Conservation (phyloP, 163 green algal genomes). For the Chlorella variabilis region DNA sequence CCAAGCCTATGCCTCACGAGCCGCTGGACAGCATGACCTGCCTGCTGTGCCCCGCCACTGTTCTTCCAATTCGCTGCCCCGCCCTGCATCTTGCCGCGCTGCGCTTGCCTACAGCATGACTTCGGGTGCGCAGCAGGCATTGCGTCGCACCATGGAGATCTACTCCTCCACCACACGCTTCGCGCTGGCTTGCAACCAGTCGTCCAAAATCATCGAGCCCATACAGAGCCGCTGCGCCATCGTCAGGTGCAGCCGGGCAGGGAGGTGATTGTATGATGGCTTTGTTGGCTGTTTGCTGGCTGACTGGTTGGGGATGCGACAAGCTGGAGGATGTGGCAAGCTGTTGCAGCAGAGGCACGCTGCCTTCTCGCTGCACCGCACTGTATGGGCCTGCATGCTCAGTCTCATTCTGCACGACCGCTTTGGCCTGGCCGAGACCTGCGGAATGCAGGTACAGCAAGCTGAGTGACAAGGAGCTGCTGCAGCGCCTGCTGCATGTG, state of each 20-base stretch:
- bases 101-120: constrained; percentile 92
- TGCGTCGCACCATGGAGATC: constrained; percentile 99
- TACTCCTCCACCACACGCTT: constrained; percentile 97
- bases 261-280: background rate
- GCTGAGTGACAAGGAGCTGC: constrained; percentile 89
- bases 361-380: no score
- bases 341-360: no score
- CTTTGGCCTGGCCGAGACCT: no score
- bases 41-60: no score
- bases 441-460: constrained; percentile 71
- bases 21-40: no score
- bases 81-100: no score
- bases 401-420: no score
- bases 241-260: constrained; percentile 77
- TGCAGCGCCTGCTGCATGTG: constrained; percentile 85
- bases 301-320: no score
- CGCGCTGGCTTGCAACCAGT: constrained; percentile 96
- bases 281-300: no score
- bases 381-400: no score
- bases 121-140: constrained; percentile 92
- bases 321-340: no score
- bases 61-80: no score
- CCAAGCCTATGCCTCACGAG: background rate
- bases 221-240: constrained; percentile 97
- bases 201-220: constrained; percentile 97